A percentile compares a stretch with the other conserved stretches of the same genome.
These are phyloP conservation scores for Linnemannia hyalina DNA, from an alignment of 192 early-diverging fungal genomes.

Conservation along the genomic window DNA sequence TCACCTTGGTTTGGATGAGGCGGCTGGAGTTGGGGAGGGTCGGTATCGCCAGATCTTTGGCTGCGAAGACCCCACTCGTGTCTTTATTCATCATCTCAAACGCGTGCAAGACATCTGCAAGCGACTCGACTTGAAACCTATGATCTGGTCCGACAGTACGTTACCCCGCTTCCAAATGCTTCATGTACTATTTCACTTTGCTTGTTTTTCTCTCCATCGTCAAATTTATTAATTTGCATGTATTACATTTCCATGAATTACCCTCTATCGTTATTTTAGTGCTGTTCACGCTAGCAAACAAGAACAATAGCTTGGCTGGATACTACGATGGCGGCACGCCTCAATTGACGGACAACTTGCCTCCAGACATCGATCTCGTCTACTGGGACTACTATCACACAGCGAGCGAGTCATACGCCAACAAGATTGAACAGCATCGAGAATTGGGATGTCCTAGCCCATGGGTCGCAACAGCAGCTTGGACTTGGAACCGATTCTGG, in stretches of 20 bases:
- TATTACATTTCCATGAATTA: background rate
- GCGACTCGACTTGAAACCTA: constrained; percentile 71
- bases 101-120: constrained; percentile 80
- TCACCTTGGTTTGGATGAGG: constrained; percentile 93
- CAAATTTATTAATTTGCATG: background rate
- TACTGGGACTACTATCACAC: constrained; percentile 95
- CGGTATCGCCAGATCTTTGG: constrained; percentile 83
- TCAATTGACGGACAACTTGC: constrained; percentile 72
- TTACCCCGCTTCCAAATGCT: background rate
- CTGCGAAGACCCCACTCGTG: constrained; percentile 75
- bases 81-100: constrained; percentile 83
- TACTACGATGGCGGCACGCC: constrained; percentile 83
- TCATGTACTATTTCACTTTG: background rate
- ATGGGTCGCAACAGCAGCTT: constrained; percentile 83
- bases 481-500: constrained; percentile 92
- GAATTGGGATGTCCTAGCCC: constrained; percentile 83
- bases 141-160: constrained; percentile 93
- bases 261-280: constrained; percentile 5
- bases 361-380: constrained; percentile 75
- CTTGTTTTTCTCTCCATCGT: background rate
- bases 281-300: constrained; percentile 71
- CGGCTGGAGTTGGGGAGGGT: constrained; percentile 88
- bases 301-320: constrained; percentile 83
- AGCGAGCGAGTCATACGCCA: constrained; percentile 73
- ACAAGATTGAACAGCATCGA: constrained; percentile 86